Evolutionary conservation across 1,139 yeast genomes (phyloP).

Genomic region (Nematodospora anomalae): DNA sequence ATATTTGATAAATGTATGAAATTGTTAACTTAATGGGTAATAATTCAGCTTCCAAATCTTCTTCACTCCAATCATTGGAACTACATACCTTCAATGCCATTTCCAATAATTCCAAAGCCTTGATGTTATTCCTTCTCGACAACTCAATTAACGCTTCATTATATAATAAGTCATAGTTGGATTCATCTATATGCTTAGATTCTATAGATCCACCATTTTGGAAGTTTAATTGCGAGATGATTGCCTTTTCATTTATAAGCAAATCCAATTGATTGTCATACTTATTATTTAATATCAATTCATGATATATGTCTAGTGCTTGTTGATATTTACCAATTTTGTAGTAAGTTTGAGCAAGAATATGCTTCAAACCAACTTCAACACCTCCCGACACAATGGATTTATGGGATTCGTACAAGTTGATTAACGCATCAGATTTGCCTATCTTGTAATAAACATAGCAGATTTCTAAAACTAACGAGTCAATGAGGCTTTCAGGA

Average conservation of each 20-base stretch:
- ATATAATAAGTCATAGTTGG: constrained; percentile 44
- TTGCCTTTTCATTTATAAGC: constrained; percentile 67
- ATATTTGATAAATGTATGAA: constrained; percentile 59
- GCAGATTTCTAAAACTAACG: constrained; percentile 56
- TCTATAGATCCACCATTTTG: constrained; percentile 10
- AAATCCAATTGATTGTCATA: constrained; percentile 54
- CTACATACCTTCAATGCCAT: constrained; percentile 49
- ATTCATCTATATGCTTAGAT: constrained; percentile 9
- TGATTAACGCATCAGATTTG: constrained; percentile 39
- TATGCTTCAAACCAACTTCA: constrained; percentile 58
- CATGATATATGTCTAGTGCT: constrained; percentile 57
- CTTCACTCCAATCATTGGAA: constrained; percentile 38
- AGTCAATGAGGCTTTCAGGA: constrained; percentile 31
- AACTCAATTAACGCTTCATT: constrained; percentile 64
- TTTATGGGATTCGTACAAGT: constrained; percentile 32
- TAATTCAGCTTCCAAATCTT: constrained; percentile 47
- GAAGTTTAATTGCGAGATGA: constrained; percentile 52
- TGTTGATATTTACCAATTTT: constrained; percentile 58
- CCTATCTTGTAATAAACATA: constrained; percentile 73
- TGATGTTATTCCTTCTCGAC: constrained; percentile 40
- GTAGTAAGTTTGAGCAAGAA: constrained; percentile 81
- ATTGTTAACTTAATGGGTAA: constrained; percentile 69
- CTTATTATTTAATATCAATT: constrained; percentile 43
- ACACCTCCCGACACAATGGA: constrained; percentile 17
- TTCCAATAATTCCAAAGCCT: constrained; percentile 49